Evolutionary conservation across 371 early-diverging fungal species (phyloP).

Genomic region (Rhizopus microsporus): DNA sequence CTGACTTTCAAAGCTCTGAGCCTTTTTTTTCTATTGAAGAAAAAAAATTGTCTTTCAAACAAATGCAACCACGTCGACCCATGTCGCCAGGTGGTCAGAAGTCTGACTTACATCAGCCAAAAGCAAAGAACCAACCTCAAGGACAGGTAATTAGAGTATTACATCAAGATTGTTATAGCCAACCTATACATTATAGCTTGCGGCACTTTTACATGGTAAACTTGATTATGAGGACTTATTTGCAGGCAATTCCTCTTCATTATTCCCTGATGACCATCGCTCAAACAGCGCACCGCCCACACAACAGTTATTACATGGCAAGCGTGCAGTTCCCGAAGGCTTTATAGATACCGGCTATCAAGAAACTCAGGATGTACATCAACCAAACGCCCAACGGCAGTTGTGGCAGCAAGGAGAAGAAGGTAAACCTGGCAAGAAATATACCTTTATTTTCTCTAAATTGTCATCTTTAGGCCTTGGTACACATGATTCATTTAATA

Average conservation of each 20-base stretch:
- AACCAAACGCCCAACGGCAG: conserved; percentile 14
- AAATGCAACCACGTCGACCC: conserved; percentile 27
- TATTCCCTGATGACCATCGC: conserved; percentile 37
- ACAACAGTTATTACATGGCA: conserved; percentile 15
- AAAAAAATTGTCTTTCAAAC: conserved; percentile 3
- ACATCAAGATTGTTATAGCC: not conserved
- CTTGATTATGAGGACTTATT: conserved; percentile 40
- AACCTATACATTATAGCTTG: conserved; percentile 25
- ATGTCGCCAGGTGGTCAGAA: conserved; percentile 36
- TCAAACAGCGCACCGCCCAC: conserved; percentile 47
- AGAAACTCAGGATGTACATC: conserved; percentile 8
- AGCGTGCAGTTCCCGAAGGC: conserved; percentile 5
- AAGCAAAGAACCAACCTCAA: conserved; percentile 41
- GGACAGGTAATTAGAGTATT: conserved; percentile 34
- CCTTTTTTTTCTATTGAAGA: conserved; percentile 8
- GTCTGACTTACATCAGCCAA: conserved; percentile 43
- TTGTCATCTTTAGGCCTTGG: conserved; percentile 1
- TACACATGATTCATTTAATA: conserved; percentile 1
- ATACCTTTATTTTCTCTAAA: not conserved
- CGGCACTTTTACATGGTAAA: conserved; percentile 49
- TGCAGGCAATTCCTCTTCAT: conserved; percentile 15
- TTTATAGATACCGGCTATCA: conserved; percentile 5
- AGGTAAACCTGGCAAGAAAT: conserved; percentile 12
- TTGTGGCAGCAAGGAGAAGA: conserved; percentile 34
- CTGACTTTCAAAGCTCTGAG: conserved; percentile 4